Evolutionary conservation across 352 stramenopile genomes (phyloP), one percentile per base, ranked within the genome.

Genomic region (Albugo candida): DNA sequence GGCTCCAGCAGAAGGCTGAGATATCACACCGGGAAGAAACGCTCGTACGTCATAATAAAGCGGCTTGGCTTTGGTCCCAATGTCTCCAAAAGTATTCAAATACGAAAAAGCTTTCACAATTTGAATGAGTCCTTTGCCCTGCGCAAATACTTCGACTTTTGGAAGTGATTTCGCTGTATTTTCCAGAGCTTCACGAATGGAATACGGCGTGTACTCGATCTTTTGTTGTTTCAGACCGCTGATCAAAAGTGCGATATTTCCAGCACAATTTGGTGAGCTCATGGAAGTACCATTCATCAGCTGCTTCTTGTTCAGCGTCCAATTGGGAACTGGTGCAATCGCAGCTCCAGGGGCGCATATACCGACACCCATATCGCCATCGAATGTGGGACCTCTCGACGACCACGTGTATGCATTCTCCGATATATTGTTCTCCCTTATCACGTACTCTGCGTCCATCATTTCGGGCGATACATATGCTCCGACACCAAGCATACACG

Each of bases 261-360:
- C 94, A 17, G 79, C 78, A 27, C 76, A 93, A 65, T 98, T 96
- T 0, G 94, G 94, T 24, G 78, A 95, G 17, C 76, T 82, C 94
- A 98, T 98, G 50, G 78, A 96, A 24, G 94, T 98, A 35, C 94
- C 94, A 60, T 97, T 97, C 83, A 97, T 98, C 35, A 97, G 76
- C 61, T 93, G 73, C 56, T 92, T 95, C 57, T 95, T 94, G 67
- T 95, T 93, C 13, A 98, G 66, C 38, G 81, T 95, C 81, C 87
- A 97, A 56, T 95, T 93, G 5, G 93, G 91, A 35, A 98, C 86
- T 0, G 72, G 69, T 5, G 92, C 76, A 55, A 98, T 96, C 11
- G 94, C 94, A 45, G 87, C 92, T 6, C 94, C 94, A 0, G 94
- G 94, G 1, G 92, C 93, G 45, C 70, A 92, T 36, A 98, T 68